Base-by-base conservation (phyloP, 768 basidiomycete species). In the Serpula lacrymans region DNA sequence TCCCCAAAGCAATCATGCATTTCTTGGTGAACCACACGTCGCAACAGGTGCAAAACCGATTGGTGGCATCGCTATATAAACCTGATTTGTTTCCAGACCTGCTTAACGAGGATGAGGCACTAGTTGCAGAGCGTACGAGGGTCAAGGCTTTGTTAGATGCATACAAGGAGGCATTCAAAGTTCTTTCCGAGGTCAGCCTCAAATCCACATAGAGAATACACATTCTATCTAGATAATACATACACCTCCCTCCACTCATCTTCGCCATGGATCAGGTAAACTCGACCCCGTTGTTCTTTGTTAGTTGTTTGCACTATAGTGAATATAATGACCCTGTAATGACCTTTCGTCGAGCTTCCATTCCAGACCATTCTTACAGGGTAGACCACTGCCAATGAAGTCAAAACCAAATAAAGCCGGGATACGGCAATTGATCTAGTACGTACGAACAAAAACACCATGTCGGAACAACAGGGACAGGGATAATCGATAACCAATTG, bases 1-100 rank as follows among this genome's bases (percentile, higher is more conserved):
- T 99, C 14, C 96, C 96, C 24, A 99, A 99, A 66, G 92, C 94
- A 16, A 86, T 96, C 69, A 97, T 98, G 95, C 95, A 97, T 68
- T 80, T 93, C 52, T 77, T 98, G 47, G 95, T 99, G 58, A 98
- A 96, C 65, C 77, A 89, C 57, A 94, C 94, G n/a, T 84, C 91
- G 32, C 88, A 97, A 59, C 88, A 92, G 13, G 91, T 99, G 18
- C 96, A 98, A 65, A 96, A 96, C 60, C 80, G 96, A 16, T 73
- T 99, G 23, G 96, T 99, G n/a, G 79, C 93, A 23, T 73, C 85
- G 32, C 63, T 99, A 49, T 99, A 99, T 72, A 96, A 92, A 66
- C 95, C 95, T 0, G 88, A 92, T 13, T 63, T 98, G 41, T 98
- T 98, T 58, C 70, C 77, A 18, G 92, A 95, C 30, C 66, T 98